A percentile compares a stretch with the other conserved stretches of the same genome.
These are phyloP conservation scores for Helicocarpus griseus DNA, from an alignment of 2,329 filamentous ascomycete species.

Conservation along the genomic window DNA sequence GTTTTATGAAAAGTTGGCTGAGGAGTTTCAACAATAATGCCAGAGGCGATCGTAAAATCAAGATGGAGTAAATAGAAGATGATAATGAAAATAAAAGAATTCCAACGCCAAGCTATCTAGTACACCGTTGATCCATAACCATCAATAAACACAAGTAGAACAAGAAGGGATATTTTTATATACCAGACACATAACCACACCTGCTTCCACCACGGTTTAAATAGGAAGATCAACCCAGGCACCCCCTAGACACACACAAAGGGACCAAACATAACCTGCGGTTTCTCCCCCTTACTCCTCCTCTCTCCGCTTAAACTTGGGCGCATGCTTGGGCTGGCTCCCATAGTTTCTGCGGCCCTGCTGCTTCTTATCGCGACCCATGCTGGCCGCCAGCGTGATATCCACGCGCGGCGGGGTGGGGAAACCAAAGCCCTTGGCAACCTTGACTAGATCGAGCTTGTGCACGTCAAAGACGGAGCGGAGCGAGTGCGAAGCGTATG, in stretches of 20 bases:
- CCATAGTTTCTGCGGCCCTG: conserved; percentile 62
- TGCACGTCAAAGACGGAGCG: conserved; percentile 77
- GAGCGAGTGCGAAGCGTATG: conserved; percentile 79
- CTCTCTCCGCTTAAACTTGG: conserved; percentile 44
- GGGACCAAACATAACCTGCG: not conserved
- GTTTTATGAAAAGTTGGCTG: not conserved
- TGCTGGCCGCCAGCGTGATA: conserved; percentile 65
- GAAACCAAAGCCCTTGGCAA: conserved; percentile 79
- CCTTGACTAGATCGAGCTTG: conserved; percentile 71
- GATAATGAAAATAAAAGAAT: not conserved
- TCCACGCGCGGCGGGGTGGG: conserved; percentile 66
- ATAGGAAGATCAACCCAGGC: not conserved
- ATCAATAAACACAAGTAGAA: not conserved
- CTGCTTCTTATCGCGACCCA: conserved; percentile 63
- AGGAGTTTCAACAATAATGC: too few species aligned
- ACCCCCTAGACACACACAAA: not conserved
- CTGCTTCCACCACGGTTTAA: not conserved
- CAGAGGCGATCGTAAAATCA: too few species aligned
- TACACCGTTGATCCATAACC: not conserved
- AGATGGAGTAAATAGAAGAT: not conserved
- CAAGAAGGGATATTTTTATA: not conserved
- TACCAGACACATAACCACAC: not conserved
- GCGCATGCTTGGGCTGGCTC: conserved; percentile 61
- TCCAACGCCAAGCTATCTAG: not conserved
- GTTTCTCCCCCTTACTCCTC: conserved; percentile 18